These are phyloP conservation scores for Fusarium sp. DNA, from an alignment of 2,329 filamentous ascomycete species.

Conservation along the genomic window DNA sequence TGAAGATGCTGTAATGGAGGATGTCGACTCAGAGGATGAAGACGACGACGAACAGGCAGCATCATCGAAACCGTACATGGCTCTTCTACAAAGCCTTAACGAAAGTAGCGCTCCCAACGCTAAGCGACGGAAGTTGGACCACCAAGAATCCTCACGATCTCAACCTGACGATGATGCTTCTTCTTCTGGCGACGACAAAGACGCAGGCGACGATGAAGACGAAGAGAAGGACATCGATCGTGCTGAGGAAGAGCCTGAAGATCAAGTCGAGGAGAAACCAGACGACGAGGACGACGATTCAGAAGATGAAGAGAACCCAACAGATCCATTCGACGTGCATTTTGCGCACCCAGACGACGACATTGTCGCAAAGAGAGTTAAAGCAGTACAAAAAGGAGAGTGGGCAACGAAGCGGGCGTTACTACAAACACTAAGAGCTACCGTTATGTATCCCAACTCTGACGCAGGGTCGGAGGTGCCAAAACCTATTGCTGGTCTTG, in stretches of 20 bases:
- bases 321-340: conserved; percentile 83
- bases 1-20: conserved; percentile 53
- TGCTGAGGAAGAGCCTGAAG: conserved; percentile 45
- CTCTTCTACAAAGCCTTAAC: conserved; percentile 67
- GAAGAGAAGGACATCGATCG: conserved; percentile 59
- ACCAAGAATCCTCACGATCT: conserved; percentile 43
- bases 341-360: conserved; percentile 76
- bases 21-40: conserved; percentile 58
- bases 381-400: conserved; percentile 60
- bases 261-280: conserved; percentile 46
- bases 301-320: conserved; percentile 63
- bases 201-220: conserved; percentile 56
- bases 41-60: conserved; percentile 59
- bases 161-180: conserved; percentile 35
- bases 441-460: conserved; percentile 59
- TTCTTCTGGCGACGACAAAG: conserved; percentile 11
- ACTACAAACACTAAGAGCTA: conserved; percentile 60
- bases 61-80: conserved; percentile 63
- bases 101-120: conserved; percentile 58
- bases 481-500: conserved; percentile 52
- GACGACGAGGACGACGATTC: conserved; percentile 52
- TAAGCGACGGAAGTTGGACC: conserved; percentile 68
- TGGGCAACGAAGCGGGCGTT: conserved; percentile 63
- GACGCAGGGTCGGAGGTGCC: conserved; percentile 49
- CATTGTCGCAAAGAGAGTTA: conserved; percentile 64